These are phyloP conservation scores for Tremella mesenterica DNA, from an alignment of 768 basidiomycete genomes.

Conservation along the genomic window DNA sequence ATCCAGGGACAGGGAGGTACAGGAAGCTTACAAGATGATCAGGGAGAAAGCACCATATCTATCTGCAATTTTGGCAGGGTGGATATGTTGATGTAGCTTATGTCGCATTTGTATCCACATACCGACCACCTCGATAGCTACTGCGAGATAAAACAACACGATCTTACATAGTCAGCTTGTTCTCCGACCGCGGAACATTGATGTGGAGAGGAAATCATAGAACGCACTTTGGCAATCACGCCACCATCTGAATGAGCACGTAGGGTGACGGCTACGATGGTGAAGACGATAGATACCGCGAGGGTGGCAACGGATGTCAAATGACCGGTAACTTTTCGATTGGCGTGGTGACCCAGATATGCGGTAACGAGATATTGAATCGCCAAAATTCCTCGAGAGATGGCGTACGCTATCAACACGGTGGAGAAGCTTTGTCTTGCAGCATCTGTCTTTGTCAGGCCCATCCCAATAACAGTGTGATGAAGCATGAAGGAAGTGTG, in stretches of 20 bases:
- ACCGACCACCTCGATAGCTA: conserved; percentile 16
- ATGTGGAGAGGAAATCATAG: too few species aligned
- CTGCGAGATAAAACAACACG: conserved; percentile 19
- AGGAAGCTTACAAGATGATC: conserved; percentile 29
- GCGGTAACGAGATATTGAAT: conserved; percentile 13
- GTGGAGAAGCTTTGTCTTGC: conserved; percentile 22
- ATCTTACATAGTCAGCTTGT: conserved; percentile 6
- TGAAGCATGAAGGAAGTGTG: too few species aligned
- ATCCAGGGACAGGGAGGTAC: too few species aligned
- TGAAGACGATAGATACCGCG: conserved; percentile 9
- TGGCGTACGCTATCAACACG: conserved; percentile 19
- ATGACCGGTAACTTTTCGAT: background rate
- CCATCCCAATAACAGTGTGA: too few species aligned
- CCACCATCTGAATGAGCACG: conserved; percentile 7
- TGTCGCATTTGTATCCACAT: conserved; percentile 5
- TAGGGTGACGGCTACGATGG: conserved; percentile 9
- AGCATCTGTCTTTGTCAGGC: conserved; percentile 7
- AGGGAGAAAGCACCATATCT: conserved; percentile 33
- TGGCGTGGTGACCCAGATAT: conserved; percentile 1
- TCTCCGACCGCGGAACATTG: background rate
- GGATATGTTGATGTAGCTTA: background rate
- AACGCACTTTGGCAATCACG: conserved; percentile 13
- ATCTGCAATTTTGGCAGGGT: conserved; percentile 10
- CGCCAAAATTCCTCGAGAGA: conserved; percentile 15
- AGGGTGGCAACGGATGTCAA: background rate